Evolutionary conservation across 1,139 yeast species (phyloP).

Genomic region (Groenewaldozyma auringiensis): DNA sequence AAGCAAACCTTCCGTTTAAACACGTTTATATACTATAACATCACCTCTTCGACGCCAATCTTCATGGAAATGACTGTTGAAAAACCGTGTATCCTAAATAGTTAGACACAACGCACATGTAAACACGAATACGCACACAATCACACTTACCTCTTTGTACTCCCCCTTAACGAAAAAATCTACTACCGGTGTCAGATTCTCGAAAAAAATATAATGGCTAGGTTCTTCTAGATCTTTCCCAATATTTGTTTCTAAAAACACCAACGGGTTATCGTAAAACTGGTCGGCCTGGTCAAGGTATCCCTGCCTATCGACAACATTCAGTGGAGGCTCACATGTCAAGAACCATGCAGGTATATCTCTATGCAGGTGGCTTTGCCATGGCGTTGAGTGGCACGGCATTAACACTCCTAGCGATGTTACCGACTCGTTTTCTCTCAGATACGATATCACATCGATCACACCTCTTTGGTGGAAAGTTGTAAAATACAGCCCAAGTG

Average conservation of each 20-base stretch:
- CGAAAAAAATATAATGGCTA: constrained; percentile 61
- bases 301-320: constrained; percentile 26
- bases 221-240: constrained; percentile 55
- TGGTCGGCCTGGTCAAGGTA: constrained; percentile 85
- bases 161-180: constrained; percentile 34
- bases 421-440: constrained; percentile 40
- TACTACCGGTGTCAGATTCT: constrained; percentile 47
- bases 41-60: constrained; percentile 77
- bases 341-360: constrained; percentile 61
- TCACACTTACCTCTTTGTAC: constrained; percentile 37
- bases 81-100: constrained; percentile 39
- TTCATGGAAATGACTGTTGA: constrained; percentile 83
- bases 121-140: too few species aligned
- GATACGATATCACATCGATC: constrained; percentile 51
- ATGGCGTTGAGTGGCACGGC: constrained; percentile 97
- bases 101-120: neutral
- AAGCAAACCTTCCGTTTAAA: neutral
- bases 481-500: constrained; percentile 48
- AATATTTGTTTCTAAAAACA: constrained; percentile 28
- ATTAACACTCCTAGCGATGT: constrained; percentile 67
- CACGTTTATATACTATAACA: constrained; percentile 45
- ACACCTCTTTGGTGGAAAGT: constrained; percentile 79
- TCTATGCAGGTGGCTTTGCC: constrained; percentile 78
- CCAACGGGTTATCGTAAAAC: constrained; percentile 59
- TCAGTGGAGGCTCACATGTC: constrained; percentile 86